Percentiles rank a stretch among this genome's conserved stretches.
Evolutionary conservation across 225 moss, liverwort and hornwort genomes (phyloP).

Genomic region (Antitrichia curtipendula): DNA sequence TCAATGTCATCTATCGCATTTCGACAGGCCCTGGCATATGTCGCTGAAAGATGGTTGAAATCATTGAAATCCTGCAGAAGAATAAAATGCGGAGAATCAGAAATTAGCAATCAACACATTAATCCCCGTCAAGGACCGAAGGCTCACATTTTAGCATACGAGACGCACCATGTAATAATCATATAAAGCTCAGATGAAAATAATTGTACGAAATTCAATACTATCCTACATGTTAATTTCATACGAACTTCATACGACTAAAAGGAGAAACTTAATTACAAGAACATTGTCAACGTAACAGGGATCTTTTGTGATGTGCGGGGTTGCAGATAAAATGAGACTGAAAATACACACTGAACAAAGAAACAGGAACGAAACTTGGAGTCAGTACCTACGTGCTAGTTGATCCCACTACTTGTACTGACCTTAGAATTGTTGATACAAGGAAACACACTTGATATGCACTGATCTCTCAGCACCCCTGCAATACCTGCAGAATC

Average conservation of each 20-base stretch:
- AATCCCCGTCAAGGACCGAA: background rate
- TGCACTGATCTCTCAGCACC: background rate
- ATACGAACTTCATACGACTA: too few relatives aligned
- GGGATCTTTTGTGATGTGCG: background rate
- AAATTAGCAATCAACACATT: background rate
- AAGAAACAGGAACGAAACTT: background rate
- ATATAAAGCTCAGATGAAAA: background rate
- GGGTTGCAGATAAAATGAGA: background rate
- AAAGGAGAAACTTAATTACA: background rate
- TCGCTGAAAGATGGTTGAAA: background rate
- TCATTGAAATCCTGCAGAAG: background rate
- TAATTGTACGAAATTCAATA: background rate
- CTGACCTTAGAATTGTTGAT: background rate
- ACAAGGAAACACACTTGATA: background rate
- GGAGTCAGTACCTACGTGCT: background rate
- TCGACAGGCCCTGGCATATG: background rate
- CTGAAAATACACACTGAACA: background rate
- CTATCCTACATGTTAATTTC: background rate
- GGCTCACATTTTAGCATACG: background rate
- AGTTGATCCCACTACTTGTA: background rate
- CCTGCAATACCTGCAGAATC: background rate
- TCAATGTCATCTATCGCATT: background rate
- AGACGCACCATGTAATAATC: background rate
- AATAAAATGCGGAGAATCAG: background rate
- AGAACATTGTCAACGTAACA: background rate